These are phyloP conservation scores for Paxillus rubicundulus DNA, from an alignment of 768 basidiomycete species.

Conservation along the genomic window DNA sequence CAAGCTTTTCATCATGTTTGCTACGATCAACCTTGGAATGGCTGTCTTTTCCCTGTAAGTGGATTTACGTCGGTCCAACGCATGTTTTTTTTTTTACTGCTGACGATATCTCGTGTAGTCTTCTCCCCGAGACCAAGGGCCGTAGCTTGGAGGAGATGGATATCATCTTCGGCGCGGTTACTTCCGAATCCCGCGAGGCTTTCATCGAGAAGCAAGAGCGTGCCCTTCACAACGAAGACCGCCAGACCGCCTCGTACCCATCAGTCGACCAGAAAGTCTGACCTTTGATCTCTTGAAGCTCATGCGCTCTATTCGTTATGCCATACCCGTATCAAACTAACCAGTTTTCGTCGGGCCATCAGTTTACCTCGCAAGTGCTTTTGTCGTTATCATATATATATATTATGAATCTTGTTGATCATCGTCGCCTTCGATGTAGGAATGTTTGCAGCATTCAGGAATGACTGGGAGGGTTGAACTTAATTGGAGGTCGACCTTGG, in stretches of 20 bases:
- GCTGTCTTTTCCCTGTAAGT: constrained; percentile 61
- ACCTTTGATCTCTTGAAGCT: neutral
- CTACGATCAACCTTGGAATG: constrained; percentile 72
- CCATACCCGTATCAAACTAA: neutral
- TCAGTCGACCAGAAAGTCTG: constrained; percentile 10
- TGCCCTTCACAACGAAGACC: constrained; percentile 10
- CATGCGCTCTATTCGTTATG: neutral
- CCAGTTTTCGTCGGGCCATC: too few relatives aligned
- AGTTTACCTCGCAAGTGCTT: too few relatives aligned
- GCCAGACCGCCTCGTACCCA: constrained; percentile 1
- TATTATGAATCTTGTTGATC: neutral
- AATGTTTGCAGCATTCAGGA: neutral
- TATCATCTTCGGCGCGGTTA: constrained; percentile 56
- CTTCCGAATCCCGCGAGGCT: constrained; percentile 49
- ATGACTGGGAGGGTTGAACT: neutral
- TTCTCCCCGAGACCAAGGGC: constrained; percentile 64
- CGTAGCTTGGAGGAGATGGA: constrained; percentile 56
- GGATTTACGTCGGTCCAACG: neutral
- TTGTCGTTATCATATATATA: neutral
- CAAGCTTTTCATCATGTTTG: constrained; percentile 79
- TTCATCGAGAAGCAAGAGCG: constrained; percentile 50
- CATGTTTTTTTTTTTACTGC: neutral
- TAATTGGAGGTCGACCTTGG: too few relatives aligned
- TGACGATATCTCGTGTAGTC: constrained; percentile 25
- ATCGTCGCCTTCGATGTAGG: constrained; percentile 1